These are phyloP conservation scores for Jacaranda mimosifolia DNA, from an alignment of 257 asterid species.

Conservation along the genomic window DNA sequence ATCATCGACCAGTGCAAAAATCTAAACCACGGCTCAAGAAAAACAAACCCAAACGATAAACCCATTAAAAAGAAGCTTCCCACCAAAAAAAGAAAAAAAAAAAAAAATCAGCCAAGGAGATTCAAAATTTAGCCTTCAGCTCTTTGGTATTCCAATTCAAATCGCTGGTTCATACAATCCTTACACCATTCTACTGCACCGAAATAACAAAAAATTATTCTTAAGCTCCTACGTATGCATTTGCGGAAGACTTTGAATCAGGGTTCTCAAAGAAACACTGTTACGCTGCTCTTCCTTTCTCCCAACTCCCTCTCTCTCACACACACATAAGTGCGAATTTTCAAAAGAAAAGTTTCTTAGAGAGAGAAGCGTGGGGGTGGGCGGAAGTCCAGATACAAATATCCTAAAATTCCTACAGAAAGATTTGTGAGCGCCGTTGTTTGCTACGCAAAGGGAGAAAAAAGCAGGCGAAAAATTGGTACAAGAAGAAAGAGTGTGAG, in stretches of 20 bases:
- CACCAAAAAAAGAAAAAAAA: neutral
- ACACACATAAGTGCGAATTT: constrained; percentile 37
- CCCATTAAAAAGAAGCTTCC: constrained; percentile 25
- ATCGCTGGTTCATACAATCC: constrained; percentile 23
- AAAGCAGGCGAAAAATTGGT: constrained; percentile 38
- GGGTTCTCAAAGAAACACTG: neutral
- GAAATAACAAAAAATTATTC: constrained; percentile 8
- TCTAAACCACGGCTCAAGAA: constrained; percentile 34
- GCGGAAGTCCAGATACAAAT: constrained; percentile 6
- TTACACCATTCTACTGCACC: constrained; percentile 22
- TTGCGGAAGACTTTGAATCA: neutral
- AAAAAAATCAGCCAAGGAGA: constrained; percentile 22
- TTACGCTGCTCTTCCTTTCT: constrained; percentile 2
- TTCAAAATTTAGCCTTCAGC: constrained; percentile 20
- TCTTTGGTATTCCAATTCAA: constrained; percentile 3
- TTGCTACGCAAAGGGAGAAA: constrained; percentile 30
- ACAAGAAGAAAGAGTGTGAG: constrained; percentile 25
- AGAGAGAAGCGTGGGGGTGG: constrained; percentile 31
- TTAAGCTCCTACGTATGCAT: constrained; percentile 31
- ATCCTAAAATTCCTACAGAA: constrained; percentile 18
- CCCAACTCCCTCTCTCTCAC: constrained; percentile 10
- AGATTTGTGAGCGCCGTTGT: constrained; percentile 48
- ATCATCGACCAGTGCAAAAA: constrained; percentile 45
- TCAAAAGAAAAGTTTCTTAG: constrained; percentile 43
- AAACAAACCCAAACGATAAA: constrained; percentile 26